These are phyloP conservation scores for Elongisporangium prolatum DNA, from an alignment of 352 stramenopile genomes.

Conservation along the genomic window DNA sequence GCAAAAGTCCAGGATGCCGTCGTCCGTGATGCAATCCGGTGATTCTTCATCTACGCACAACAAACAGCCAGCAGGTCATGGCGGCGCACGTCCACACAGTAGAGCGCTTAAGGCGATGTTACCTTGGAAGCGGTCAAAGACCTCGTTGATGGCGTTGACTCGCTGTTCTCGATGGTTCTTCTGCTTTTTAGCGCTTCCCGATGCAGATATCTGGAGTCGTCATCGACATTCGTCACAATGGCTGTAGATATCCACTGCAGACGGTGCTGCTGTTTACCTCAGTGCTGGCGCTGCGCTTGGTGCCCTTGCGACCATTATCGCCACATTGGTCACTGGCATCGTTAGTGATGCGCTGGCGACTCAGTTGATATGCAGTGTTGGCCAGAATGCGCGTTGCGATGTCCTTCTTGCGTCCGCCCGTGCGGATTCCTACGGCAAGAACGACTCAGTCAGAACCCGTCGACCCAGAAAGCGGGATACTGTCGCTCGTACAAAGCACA, in stretches of 20 bases:
- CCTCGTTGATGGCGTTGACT: conserved; percentile 36
- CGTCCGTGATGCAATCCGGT: conserved; percentile 64
- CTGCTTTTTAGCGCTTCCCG: conserved; percentile 45
- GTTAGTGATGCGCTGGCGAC: conserved; percentile 17
- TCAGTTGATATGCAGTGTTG: conserved; percentile 45
- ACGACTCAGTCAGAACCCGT: neutral
- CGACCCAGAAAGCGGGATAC: neutral
- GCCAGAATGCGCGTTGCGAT: conserved; percentile 66
- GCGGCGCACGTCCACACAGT: neutral
- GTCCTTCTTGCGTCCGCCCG: conserved; percentile 68
- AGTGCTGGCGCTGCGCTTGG: conserved; percentile 21
- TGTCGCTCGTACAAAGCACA: neutral
- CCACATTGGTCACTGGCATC: conserved; percentile 15
- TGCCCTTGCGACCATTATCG: conserved; percentile 9
- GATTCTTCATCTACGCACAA: conserved; percentile 26
- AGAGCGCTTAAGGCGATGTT: neutral
- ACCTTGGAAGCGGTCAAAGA: conserved; percentile 72
- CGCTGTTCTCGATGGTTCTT: conserved; percentile 27
- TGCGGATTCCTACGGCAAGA: conserved; percentile 47
- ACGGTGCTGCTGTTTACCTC: conserved; percentile 16
- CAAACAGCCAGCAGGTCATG: neutral
- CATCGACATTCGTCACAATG: neutral
- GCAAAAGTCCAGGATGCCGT: conserved; percentile 75
- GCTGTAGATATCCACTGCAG: neutral
- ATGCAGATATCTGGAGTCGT: conserved; percentile 1